Base-by-base conservation (phyloP, 2,329 filamentous ascomycete genomes). In the Aureobasidium pullulans region DNA sequence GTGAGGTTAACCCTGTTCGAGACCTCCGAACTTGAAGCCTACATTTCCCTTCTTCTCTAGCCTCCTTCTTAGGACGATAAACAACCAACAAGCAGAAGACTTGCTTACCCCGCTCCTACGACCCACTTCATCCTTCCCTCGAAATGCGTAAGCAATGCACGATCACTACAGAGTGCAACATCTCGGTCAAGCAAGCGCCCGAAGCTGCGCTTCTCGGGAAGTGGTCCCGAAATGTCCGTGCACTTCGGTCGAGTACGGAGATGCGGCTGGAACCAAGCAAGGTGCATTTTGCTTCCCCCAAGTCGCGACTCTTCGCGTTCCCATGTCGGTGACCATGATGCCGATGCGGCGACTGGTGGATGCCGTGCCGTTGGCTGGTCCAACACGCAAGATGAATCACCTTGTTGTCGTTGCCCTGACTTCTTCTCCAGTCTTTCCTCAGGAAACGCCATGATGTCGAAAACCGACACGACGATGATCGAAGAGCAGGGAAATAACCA, bases 361-460 rank as follows among this genome's bases (percentile, higher is more conserved):
- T 43, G 50, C 50, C 50, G 50, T 44, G 36, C 50, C 50, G 50
- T 54, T 54, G 23, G 28, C 32, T 44, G 13, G 36, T 23, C 7
- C 7, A 15, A n/a, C 31, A n/a, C 42, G 50, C 19, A 32, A 28
- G 11, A 42, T 36, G 23, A 13, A 46, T 56, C 28, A 56, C 52
- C 52, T 56, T 46, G 29, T 56, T 36, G 52, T 56, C 52, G 39
- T 34, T 56, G 39, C 52, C 52, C 52, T 10, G n/a, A 29, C 1
- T 44, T 19, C 23, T 4, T 23, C 28, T 23, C 4, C 29, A 23
- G 8, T n/a, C 6, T 5, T 23, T 44, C 50, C 52, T 36, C 52
- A 44, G 28, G 28, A 36, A 6, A 34, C 42, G 31, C 42, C 42
- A 48, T 37, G 39, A 57, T 47, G 42, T 47, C 54, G 31, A 28